Percentiles rank a stretch among this genome's conserved stretches.
Evolutionary conservation across 2,329 filamentous ascomycete species (phyloP).

Genomic region (Sporothrix pseudoabietina): DNA sequence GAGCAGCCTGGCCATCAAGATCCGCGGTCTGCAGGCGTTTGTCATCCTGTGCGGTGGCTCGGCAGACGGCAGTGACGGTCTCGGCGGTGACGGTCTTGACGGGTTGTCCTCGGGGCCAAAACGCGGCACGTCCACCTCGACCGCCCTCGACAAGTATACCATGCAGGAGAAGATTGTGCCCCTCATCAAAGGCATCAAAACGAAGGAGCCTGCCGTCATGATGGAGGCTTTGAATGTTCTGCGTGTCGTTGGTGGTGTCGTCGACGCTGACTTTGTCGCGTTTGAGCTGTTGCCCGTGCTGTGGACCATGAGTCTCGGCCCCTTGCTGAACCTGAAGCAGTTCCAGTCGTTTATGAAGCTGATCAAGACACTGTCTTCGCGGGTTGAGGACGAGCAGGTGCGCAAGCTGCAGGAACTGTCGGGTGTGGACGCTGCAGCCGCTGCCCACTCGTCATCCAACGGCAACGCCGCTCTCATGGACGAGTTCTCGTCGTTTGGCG

Average conservation of each 20-base stretch:
- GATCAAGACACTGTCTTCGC: slow-evolving; percentile 76
- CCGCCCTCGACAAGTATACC: slow-evolving; percentile 92
- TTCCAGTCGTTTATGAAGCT: slow-evolving; percentile 89
- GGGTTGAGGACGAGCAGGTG: slow-evolving; percentile 85
- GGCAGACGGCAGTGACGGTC: slow-evolving; percentile 52
- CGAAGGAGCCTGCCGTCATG: slow-evolving; percentile 97
- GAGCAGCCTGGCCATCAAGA: slow-evolving; percentile 90
- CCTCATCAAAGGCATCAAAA: slow-evolving; percentile 88
- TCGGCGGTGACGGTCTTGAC: slow-evolving; percentile 71
- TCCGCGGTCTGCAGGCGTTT: slow-evolving; percentile 87
- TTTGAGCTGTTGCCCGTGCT: slow-evolving; percentile 87
- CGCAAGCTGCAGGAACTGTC: slow-evolving; percentile 81
- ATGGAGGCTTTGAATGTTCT: slow-evolving; percentile 87
- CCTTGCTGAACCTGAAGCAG: slow-evolving; percentile 80
- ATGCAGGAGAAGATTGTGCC: slow-evolving; percentile 98
- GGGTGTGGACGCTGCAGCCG: slow-evolving; percentile 3
- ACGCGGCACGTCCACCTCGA: slow-evolving; percentile 64
- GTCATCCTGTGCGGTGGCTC: slow-evolving; percentile 83
- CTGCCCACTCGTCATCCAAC: slow-evolving; percentile 56
- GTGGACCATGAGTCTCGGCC: slow-evolving; percentile 90
- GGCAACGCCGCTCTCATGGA: slow-evolving; percentile 52
- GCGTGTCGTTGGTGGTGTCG: slow-evolving; percentile 76
- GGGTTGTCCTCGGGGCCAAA: slow-evolving; percentile 61
- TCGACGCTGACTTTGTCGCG: slow-evolving; percentile 88
- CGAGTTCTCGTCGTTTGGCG: slow-evolving; percentile 72